Base-by-base conservation (phyloP, 805 yeast genomes). In the Candida awuae region DNA sequence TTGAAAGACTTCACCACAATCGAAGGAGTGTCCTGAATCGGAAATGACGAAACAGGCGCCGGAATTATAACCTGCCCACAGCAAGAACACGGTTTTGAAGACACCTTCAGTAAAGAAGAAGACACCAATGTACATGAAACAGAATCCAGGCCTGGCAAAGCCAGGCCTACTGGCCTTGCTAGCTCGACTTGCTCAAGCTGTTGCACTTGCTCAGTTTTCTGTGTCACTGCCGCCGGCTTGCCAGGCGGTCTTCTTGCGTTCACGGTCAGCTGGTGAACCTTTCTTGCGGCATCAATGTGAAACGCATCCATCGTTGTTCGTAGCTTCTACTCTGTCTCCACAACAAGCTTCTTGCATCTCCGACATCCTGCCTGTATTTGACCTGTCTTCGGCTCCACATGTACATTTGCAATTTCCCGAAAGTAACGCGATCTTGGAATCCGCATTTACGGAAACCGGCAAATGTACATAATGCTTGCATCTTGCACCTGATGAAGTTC, bases 61-160 rank as follows among this genome's bases (percentile, higher is more conserved):
- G 94, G 92, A n/a, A 81, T 80, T 8, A 82, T 80, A 27, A 81
- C 84, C 3, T 71, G 62, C 0, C 88, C 87, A 59, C 92, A 83
- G 42, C 73, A 73, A 3, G 53, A 60, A 53, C 90, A 82, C 49
- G 39, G 39, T 13, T 29, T 20, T 6, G 18, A 10, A n/a, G n/a
- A n/a, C n/a, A n/a, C n/a, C n/a, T n/a, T n/a, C n/a, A n/a, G n/a
- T n/a, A n/a, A n/a, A n/a, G n/a, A n/a, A n/a, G n/a, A n/a, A n/a
- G n/a, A n/a, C n/a, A n/a, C n/a, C n/a, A n/a, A n/a, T n/a, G n/a
- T n/a, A n/a, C n/a, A n/a, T n/a, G n/a, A n/a, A n/a, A n/a, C n/a
- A n/a, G n/a, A n/a, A n/a, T n/a, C n/a, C n/a, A n/a, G n/a, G n/a
- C n/a, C n/a, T n/a, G n/a, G n/a, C n/a, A n/a, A n/a, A n/a, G n/a